These are phyloP conservation scores for Hypoxylon sp. DNA, from an alignment of 2,329 filamentous ascomycete species.

Conservation along the genomic window DNA sequence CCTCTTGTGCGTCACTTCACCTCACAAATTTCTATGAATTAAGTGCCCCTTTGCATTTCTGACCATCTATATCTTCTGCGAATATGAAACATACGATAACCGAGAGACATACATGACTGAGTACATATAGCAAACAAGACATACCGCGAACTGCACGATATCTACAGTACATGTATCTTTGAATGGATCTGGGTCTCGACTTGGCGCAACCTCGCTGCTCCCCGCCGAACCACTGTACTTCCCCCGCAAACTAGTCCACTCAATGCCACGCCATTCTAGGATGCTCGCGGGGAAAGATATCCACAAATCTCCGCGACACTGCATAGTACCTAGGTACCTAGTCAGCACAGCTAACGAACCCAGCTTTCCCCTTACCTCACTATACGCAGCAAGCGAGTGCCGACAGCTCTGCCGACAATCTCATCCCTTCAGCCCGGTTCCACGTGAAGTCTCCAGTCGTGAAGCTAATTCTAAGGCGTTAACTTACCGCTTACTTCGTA, in stretches of 20 bases:
- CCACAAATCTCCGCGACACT: conserved; percentile 30
- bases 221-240: neutral
- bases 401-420: conserved; percentile 28
- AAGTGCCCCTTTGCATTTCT: neutral
- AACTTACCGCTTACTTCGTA: neutral
- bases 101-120: too few relatives aligned
- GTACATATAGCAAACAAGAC: neutral
- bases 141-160: neutral
- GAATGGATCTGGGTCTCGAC: conserved; percentile 13
- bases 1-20: neutral
- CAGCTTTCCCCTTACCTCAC: too few relatives aligned
- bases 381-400: conserved; percentile 13
- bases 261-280: neutral
- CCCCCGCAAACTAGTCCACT: conserved; percentile 15
- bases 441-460: neutral
- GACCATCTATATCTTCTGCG: neutral
- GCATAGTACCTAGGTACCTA: too few relatives aligned
- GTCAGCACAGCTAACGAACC: too few relatives aligned
- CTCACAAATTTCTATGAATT: neutral
- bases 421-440: neutral
- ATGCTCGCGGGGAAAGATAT: conserved; percentile 16
- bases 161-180: neutral
- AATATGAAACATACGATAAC: neutral
- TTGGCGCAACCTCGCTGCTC: neutral
- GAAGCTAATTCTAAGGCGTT: neutral